Conservation (phyloP, 495 filamentous ascomycete genomes). For the Aspergillus avenaceus region DNA sequence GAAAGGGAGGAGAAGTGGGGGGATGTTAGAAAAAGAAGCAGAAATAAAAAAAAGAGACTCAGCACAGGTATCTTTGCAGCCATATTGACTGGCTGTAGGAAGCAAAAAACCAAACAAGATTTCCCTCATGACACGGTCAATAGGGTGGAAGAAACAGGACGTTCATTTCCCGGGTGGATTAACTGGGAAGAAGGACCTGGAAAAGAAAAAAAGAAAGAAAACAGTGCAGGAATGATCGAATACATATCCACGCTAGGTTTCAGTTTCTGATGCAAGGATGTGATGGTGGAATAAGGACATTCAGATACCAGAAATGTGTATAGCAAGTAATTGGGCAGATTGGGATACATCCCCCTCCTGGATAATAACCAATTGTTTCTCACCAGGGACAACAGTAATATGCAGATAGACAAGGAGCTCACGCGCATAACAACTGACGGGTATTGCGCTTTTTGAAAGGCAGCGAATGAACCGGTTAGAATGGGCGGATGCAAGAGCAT, state of each 20-base stretch:
- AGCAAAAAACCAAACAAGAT: slow-evolving; percentile 12
- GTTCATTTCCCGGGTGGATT: too few species aligned
- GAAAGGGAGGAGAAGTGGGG: background rate
- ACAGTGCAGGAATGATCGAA: background rate
- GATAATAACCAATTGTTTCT: background rate
- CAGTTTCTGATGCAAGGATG: slow-evolving; percentile 13
- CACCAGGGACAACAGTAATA: background rate
- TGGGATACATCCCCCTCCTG: too few species aligned
- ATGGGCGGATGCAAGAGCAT: slow-evolving; percentile 1
- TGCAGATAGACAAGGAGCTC: background rate
- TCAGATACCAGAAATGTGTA: slow-evolving; percentile 17
- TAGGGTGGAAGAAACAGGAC: slow-evolving; percentile 3
- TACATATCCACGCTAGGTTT: slow-evolving; percentile 2
- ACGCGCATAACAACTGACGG: background rate
- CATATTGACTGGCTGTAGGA: slow-evolving; percentile 27
- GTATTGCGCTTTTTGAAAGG: background rate
- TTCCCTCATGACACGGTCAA: slow-evolving; percentile 13
- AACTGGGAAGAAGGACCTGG: slow-evolving; percentile 10
- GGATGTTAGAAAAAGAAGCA: slow-evolving; percentile 3
- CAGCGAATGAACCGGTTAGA: slow-evolving; percentile 3
- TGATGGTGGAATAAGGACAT: slow-evolving; percentile 12
- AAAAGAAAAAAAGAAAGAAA: background rate
- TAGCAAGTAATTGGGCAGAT: slow-evolving; percentile 9
- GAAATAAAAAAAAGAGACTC: slow-evolving; percentile 18
- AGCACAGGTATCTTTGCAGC: slow-evolving; percentile 40